Percentiles rank a stretch among this genome's conserved stretches.
Conservation (phyloP, 208 protist genomes). For the Naegleria lovaniensis region DNA sequence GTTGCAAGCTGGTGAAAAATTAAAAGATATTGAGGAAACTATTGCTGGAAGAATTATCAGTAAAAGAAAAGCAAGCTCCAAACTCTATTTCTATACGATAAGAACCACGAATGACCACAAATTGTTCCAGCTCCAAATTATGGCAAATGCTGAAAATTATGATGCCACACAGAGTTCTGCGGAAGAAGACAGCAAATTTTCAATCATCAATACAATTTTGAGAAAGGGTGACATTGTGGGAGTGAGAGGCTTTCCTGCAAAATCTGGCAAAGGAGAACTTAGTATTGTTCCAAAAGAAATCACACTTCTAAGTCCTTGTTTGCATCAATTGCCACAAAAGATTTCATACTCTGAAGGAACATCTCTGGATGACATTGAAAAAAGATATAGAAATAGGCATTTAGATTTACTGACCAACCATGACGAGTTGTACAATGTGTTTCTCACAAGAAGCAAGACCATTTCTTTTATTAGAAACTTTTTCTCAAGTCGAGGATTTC, state of each 20-base stretch:
- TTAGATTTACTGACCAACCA: constrained; percentile 1
- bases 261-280: constrained; percentile 70
- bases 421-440: not conserved
- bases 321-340: not conserved
- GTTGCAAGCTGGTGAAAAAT: not conserved
- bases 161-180: not conserved
- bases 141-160: not conserved
- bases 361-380: not conserved
- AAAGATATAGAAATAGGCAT: not conserved
- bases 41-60: constrained; percentile 19
- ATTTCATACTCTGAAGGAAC: not conserved
- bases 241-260: constrained; percentile 59
- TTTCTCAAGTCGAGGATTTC: constrained; percentile 62
- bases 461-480: constrained; percentile 60
- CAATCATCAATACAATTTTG: not conserved
- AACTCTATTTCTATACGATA: constrained; percentile 10
- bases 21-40: not conserved
- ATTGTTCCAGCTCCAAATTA: not conserved
- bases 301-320: constrained; percentile 54
- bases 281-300: constrained; percentile 58
- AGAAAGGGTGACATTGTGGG: constrained; percentile 69
- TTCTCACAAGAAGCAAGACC: not conserved
- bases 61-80: not conserved
- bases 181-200: not conserved
- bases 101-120: not conserved